phyloP scores from a whole-genome alignment of 352 stramenopile genomes.

The Globisporangium abappressorium region DNA sequence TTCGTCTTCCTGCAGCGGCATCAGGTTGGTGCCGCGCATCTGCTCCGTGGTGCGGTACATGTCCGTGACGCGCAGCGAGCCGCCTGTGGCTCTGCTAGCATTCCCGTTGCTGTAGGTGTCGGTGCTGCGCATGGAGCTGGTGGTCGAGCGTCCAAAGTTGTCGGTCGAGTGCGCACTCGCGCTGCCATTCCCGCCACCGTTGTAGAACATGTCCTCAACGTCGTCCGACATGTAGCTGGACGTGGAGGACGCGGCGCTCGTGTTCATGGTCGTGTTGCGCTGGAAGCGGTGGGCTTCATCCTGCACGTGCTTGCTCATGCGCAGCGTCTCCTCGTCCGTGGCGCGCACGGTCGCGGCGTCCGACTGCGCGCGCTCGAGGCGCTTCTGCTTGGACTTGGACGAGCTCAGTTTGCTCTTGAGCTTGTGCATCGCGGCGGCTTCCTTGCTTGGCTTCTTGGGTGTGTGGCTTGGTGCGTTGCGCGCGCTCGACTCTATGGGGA shows the following conservation, averaged over 20 bases:
- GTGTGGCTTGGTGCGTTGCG: neutral
- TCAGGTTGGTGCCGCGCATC: conserved; percentile 45
- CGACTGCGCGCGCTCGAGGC: conserved; percentile 25
- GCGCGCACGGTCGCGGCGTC: conserved; percentile 21
- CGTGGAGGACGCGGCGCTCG: conserved; percentile 21
- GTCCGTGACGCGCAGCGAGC: conserved; percentile 28
- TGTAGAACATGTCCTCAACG: conserved; percentile 71
- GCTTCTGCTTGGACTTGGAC: conserved; percentile 36
- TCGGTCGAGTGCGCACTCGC: conserved; percentile 24
- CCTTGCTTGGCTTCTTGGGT: neutral
- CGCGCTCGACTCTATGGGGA: neutral
- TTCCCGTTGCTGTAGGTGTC: conserved; percentile 15
- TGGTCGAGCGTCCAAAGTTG: conserved; percentile 27
- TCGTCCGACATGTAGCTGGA: conserved; percentile 52
- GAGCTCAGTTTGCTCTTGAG: conserved; percentile 65
- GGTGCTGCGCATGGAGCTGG: conserved; percentile 5
- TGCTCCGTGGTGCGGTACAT: conserved; percentile 64
- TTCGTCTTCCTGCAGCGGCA: conserved; percentile 56
- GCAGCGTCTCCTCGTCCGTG: conserved; percentile 37
- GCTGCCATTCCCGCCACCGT: conserved; percentile 15
- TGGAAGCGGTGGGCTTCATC: conserved; percentile 34
- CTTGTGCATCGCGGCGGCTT: conserved; percentile 40
- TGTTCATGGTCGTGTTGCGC: conserved; percentile 32
- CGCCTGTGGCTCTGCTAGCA: conserved; percentile 17
- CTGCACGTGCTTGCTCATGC: conserved; percentile 39